Base-by-base conservation (phyloP, 2,329 filamentous ascomycete genomes). In the Cytospora paraplurivora region DNA sequence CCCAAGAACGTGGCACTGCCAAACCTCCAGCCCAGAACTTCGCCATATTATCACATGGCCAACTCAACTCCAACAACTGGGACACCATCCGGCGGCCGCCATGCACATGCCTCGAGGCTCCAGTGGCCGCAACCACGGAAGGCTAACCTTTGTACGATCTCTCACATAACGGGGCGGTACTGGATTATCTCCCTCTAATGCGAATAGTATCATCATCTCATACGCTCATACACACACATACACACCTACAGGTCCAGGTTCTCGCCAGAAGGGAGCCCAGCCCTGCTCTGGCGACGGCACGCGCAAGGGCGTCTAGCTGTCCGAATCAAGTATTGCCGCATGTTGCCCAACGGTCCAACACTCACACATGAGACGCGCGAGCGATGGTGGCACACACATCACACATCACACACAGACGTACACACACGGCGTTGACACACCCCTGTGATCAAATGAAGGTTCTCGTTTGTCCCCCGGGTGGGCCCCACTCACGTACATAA, bases 121-220 rank as follows among this genome's bases (percentile, higher is more conserved):
- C 21, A 21, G n/a, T 12, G 5, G 44, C 3, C 44, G 21, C 10
- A 12, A n/a, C 44, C 21, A 4, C 11, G 7, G n/a, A 10, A 11
- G 21, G 10, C n/a, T 1, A 32, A 32, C 35, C 32, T 47, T n/a
- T 21, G 38, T 44, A 17, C 50, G 56, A 59, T 33, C 50, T 53
- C 27, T 54, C 47, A 51, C 32, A 41, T 33, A 51, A 59, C 35
- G 57, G 52, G 49, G 41, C 37, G 19, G 49, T 11, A 10, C 37
- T n/a, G 37, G 35, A 41, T 2, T 32, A 34, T 27, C 17, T 27
- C 27, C 41, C 37, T 11, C 37, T n/a, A 51, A 33, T 37, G 50
- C 37, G 7, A 15, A 44, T n/a, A 8, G 17, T n/a, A 44, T 19
- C 17, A 19, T 4, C 10, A 47, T 47, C 44, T 21, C 17, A n/a